Percentiles rank a stretch among this genome's conserved stretches.
These are phyloP conservation scores for Hypomontagnella monticulosa DNA, from an alignment of 495 filamentous ascomycete genomes.

Conservation along the genomic window DNA sequence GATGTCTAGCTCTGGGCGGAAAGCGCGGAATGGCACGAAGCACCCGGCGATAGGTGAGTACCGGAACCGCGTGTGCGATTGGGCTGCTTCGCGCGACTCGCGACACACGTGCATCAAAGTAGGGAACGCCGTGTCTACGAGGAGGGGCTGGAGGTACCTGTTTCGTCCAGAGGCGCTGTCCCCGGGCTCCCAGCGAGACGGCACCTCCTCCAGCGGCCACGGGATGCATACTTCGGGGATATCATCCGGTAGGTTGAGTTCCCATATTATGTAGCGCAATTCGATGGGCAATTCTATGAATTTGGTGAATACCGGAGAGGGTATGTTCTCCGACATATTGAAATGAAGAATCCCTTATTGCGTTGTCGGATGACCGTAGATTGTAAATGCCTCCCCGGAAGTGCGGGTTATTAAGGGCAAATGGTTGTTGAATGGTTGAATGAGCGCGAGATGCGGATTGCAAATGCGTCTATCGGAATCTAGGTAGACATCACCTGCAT, in stretches of 20 bases:
- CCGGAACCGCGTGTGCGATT: constrained; percentile 24
- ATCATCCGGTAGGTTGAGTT: constrained; percentile 24
- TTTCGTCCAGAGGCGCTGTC: not conserved
- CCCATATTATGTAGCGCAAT: constrained; percentile 28
- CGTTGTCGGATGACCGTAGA: no score
- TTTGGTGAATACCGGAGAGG: constrained; percentile 4
- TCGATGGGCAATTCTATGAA: constrained; percentile 24
- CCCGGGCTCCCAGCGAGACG: not conserved
- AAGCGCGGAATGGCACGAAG: constrained; percentile 62
- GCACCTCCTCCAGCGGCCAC: constrained; percentile 32
- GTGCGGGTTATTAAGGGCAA: no score
- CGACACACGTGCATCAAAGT: constrained; percentile 42
- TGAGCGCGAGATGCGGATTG: no score
- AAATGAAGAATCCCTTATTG: no score
- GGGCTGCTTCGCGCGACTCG: constrained; percentile 52
- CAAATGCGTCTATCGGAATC: no score
- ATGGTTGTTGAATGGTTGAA: no score
- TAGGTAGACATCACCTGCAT: no score
- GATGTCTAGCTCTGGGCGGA: constrained; percentile 63
- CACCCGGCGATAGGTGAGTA: constrained; percentile 31
- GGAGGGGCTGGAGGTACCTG: constrained; percentile 27
- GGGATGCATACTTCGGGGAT: constrained; percentile 35
- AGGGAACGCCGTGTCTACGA: constrained; percentile 37
- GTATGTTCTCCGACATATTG: constrained; percentile 6
- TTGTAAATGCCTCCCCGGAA: no score